Evolutionary conservation across 1,284 basidiomycete species (phyloP), one percentile per base, ranked within the genome.

Genomic region (Baeospora myosura): DNA sequence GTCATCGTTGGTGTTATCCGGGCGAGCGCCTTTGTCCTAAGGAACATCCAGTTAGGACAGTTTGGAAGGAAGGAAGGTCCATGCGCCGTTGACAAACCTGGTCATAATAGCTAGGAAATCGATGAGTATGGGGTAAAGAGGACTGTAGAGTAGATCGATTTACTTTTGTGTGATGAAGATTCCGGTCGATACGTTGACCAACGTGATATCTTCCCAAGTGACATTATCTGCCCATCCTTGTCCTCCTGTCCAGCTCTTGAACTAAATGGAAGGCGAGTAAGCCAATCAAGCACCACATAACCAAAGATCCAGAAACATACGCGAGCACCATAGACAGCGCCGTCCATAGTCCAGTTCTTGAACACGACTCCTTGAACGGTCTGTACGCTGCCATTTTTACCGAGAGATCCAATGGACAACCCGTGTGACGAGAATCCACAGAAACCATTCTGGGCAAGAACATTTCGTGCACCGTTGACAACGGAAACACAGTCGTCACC

Each of bases 401-500:
- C 71, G 12, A 72, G 54, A 21, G 66, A 69, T 14, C 71, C 70
- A 38, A 74, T 67, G 14, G 65, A 68, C 36, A 69, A 58, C 0
- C 70, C 69, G 52, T 72, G 69, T 5, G 64, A 69, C 1, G 65
- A 68, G 48, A 70, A 71, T 6, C 70, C 69, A 36, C 65, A 68
- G 49, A 59, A 68, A 1, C 65, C 68, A 47, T 71, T 69, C 48
- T 63, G 57, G n/a, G 65, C 66, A 12, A 65, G 57, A 30, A 72
- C 64, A 49, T 71, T 63, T 24, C 56, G 52, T 0, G 68, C 69
- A 8, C 69, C 69, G 41, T 65, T 62, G 43, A 71, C 64, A 16
- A 72, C 63, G 4, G 69, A 69, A 20, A 72, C 59, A 40, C 69
- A 71, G 47, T 72, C 70, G 47, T 72, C 71, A 5, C 71, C 71